phyloP scores from a whole-genome alignment of 2,329 filamentous ascomycete species.

The Clonostachys rosea region DNA sequence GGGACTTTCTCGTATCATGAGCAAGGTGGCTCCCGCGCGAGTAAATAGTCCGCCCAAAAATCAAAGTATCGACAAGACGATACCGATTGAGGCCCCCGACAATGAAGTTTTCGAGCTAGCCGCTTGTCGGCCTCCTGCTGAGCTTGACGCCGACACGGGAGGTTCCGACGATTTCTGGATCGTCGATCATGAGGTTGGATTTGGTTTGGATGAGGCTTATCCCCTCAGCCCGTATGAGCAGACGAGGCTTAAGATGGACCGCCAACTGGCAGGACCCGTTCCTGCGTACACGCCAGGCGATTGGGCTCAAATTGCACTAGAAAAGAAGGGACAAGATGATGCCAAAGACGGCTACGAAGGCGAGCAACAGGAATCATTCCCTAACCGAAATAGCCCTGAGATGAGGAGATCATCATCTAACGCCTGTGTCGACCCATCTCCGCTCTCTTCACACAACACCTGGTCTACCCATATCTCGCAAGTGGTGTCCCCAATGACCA shows the following conservation, averaged over 20 bases:
- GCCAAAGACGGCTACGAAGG: neutral
- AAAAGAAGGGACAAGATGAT: conserved; percentile 15
- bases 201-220: conserved; percentile 29
- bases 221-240: conserved; percentile 43
- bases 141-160: conserved; percentile 34
- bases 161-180: conserved; percentile 9
- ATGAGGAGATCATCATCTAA: too few species aligned
- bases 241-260: conserved; percentile 43
- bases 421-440: too few species aligned
- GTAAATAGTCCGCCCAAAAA: too few species aligned
- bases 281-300: conserved; percentile 39
- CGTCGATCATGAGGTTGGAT: conserved; percentile 30
- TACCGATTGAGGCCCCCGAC: conserved; percentile 26
- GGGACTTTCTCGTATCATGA: too few species aligned
- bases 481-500: too few species aligned
- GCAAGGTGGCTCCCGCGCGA: too few species aligned
- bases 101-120: conserved; percentile 50
- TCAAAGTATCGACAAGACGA: conserved; percentile 8
- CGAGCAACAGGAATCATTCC: too few species aligned
- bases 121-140: conserved; percentile 37
- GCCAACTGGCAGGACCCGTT: conserved; percentile 43
- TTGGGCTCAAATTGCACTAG: conserved; percentile 14
- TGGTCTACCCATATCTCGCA: too few species aligned
- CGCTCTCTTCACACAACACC: too few species aligned
- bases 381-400: too few species aligned